Evolutionary conservation across 2,329 filamentous ascomycete species (phyloP).

Genomic region (Nemania serpens): DNA sequence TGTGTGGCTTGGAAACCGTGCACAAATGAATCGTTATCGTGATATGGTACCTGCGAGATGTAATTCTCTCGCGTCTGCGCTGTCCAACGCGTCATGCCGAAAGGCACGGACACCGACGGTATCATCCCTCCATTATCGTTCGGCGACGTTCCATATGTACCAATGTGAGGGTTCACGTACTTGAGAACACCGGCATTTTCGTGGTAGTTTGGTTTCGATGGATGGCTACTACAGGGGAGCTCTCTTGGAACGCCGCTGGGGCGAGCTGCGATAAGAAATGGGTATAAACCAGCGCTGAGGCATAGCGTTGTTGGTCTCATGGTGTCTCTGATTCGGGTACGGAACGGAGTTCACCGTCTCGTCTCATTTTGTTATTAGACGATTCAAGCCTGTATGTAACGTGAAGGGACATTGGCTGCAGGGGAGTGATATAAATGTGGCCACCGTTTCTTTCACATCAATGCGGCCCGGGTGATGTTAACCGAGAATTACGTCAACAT

Average conservation of each 20-base stretch:
- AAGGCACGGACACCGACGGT: constrained; percentile 46
- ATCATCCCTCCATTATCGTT: constrained; percentile 46
- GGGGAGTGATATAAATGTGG: not conserved
- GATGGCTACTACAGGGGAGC: not conserved
- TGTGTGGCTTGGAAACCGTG: constrained; percentile 57
- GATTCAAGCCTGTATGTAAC: not conserved
- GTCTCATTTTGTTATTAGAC: not conserved
- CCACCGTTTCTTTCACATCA: not conserved
- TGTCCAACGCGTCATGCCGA: constrained; percentile 58
- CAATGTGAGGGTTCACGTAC: constrained; percentile 44
- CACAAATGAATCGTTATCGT: constrained; percentile 48
- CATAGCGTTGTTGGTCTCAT: constrained; percentile 18
- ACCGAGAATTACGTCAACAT: not conserved
- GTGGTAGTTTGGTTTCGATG: constrained; percentile 34
- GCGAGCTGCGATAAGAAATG: not conserved
- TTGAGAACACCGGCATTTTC: constrained; percentile 38
- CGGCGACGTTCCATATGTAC: constrained; percentile 40
- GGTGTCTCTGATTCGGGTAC: not conserved
- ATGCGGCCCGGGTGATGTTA: not conserved
- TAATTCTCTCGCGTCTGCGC: constrained; percentile 54
- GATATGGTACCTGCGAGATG: constrained; percentile 54
- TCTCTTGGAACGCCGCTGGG: not conserved
- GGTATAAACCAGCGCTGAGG: constrained; percentile 15
- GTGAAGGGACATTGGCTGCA: not conserved
- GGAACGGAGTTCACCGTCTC: not conserved